phyloP scores from a whole-genome alignment of 257 asterid species.

The Phtheirospermum japonicum region DNA sequence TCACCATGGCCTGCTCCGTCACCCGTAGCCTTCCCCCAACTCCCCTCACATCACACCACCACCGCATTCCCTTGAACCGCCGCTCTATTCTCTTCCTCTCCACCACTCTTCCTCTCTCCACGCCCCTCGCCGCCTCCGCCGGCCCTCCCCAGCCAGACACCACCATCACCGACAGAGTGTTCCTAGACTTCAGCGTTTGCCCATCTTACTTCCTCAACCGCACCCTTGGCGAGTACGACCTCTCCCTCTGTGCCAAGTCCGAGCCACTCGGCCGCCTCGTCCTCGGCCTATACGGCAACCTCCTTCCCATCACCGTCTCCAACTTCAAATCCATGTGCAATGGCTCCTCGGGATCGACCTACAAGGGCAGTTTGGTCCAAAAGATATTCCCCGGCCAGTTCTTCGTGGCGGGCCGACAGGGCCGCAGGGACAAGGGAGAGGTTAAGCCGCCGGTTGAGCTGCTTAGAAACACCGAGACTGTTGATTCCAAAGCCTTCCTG shows the following conservation, averaged over 20 bases:
- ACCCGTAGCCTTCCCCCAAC: constrained; percentile 24
- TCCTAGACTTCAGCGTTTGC: constrained; percentile 78
- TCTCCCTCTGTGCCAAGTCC: background rate
- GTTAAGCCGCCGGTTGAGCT: constrained; percentile 58
- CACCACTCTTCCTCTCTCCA: constrained; percentile 43
- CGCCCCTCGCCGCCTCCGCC: constrained; percentile 39
- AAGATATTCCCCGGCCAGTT: constrained; percentile 77
- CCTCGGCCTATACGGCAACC: constrained; percentile 80
- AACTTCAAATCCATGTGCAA: constrained; percentile 84
- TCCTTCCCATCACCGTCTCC: constrained; percentile 74
- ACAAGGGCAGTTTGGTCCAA: constrained; percentile 78
- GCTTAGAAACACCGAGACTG: constrained; percentile 58
- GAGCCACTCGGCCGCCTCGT: constrained; percentile 61
- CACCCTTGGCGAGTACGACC: constrained; percentile 26
- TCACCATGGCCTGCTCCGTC: constrained; percentile 57
- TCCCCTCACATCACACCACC: constrained; percentile 30
- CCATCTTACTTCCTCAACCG: constrained; percentile 75
- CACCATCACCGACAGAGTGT: constrained; percentile 79
- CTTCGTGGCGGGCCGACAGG: constrained; percentile 80
- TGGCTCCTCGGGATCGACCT: constrained; percentile 66
- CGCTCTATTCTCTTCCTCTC: constrained; percentile 67
- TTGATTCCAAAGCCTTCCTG: constrained; percentile 58
- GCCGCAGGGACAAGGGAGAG: constrained; percentile 80
- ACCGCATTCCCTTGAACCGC: constrained; percentile 40
- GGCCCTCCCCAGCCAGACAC: constrained; percentile 52